These are phyloP conservation scores for Paraurostyla sp. DNA, from an alignment of 73 alveolate species.

Conservation along the genomic window DNA sequence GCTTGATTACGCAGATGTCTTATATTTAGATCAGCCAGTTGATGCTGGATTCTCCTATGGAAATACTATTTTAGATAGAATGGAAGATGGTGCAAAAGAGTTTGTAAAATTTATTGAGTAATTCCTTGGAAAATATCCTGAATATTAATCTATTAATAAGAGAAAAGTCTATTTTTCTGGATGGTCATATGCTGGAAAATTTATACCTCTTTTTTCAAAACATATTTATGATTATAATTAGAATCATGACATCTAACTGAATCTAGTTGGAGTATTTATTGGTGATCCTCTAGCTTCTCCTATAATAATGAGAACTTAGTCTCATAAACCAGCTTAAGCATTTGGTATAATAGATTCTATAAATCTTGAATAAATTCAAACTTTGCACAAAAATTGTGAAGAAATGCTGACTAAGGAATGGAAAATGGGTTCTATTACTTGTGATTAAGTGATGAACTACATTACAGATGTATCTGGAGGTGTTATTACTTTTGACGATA, in stretches of 20 bases:
- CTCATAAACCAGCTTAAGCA: conserved; percentile 16
- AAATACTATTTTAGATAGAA: conserved; percentile 20
- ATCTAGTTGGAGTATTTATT: not conserved
- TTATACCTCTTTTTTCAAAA: conserved; percentile 82
- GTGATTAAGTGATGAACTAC: conserved; percentile 13
- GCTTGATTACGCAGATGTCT: conserved; percentile 81
- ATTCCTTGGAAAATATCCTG: conserved; percentile 73
- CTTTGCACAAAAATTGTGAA: conserved; percentile 30
- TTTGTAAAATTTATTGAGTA: conserved; percentile 74
- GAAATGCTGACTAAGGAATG: not conserved
- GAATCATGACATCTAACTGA: not conserved
- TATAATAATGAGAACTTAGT: not conserved
- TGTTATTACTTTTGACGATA: not conserved
- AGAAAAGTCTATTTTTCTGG: conserved; percentile 84
- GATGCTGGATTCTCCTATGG: conserved; percentile 78
- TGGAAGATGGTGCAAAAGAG: conserved; percentile 71
- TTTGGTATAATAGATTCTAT: not conserved
- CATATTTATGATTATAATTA: conserved; percentile 50
- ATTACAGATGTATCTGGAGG: conserved; percentile 28
- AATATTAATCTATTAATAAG: conserved; percentile 61
- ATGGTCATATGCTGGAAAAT: conserved; percentile 93
- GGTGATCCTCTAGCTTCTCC: conserved; percentile 51
- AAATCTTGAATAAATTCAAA: not conserved
- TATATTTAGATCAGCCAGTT: conserved; percentile 89
- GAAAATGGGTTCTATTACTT: not conserved